Evolutionary conservation across 306 rosid species (phyloP), one percentile per base, ranked within the genome.

Genomic region (Cyclanthera cordifolia): DNA sequence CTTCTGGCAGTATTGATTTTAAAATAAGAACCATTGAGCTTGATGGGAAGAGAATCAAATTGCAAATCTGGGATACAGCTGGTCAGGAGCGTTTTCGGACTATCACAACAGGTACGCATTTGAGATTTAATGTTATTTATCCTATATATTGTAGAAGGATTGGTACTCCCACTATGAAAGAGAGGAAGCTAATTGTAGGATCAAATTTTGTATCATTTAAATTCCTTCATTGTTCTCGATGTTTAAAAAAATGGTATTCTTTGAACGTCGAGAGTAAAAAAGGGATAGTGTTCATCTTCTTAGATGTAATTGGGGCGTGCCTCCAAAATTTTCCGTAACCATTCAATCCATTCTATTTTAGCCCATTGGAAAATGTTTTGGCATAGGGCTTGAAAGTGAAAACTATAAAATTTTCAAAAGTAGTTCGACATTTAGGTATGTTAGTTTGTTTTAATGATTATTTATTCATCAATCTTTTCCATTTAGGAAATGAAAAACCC

Each of bases 21-120:
- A 89, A 89, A 87, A 89, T 86, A 86, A 83, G 93, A 81, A 86
- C 93, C 80, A 86, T 89, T 74, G 96, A 89, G 71, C 88, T 86
- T 47, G 96, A 89, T 63, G 87, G 86, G 56, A 89, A 84, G 76
- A 83, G 93, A 46, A 79, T 89, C 67, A 89, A 89, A 80, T 72
- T 89, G 77, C 96, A 89, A 78, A 89, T 89, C 66, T 89, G 93
- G 96, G 96, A 89, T 66, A 89, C 96, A 19, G 96, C 96, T 76
- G 96, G 93, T 52, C 96, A 89, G 80, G 96, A 89, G 73, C 80
- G 96, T 69, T 89, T 89, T 72, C 87, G 96, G 64, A 89, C 96
- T 41, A 89, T 89, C 77, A 89, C 96, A 34, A 89, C 93, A 47
- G 93, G 93, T 80, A 57, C 28, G 46, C 70, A 68, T 65, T 74